Evolutionary conservation across 306 rosid genomes (phyloP).

Genomic region (Cicer chorassanicum): DNA sequence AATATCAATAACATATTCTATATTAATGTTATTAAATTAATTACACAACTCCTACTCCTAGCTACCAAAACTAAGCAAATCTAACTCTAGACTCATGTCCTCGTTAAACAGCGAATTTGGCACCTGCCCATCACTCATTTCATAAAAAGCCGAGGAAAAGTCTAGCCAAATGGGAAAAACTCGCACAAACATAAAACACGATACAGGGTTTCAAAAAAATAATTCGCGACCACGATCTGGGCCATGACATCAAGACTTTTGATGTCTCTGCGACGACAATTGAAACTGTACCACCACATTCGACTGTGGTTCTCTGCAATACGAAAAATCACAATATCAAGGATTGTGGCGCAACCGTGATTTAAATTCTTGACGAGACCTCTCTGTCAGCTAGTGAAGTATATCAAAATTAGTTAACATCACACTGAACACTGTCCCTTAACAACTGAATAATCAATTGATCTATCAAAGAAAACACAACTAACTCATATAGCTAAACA

Average conservation of each 20-base stretch:
- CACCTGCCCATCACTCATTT: slow-evolving; percentile 12
- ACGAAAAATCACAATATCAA: background rate
- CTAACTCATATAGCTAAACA: slow-evolving; percentile 7
- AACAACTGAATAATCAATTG: slow-evolving; percentile 20
- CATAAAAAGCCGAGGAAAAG: slow-evolving; percentile 5
- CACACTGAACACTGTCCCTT: slow-evolving; percentile 4
- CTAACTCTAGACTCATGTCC: background rate
- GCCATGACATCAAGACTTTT: background rate
- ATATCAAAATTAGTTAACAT: slow-evolving; percentile 20
- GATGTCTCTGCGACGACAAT: background rate
- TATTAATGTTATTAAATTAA: background rate
- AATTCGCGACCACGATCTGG: background rate
- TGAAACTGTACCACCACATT: background rate
- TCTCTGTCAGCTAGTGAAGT: background rate
- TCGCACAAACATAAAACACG: slow-evolving; percentile 4
- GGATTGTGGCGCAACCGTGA: background rate
- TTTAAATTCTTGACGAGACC: background rate
- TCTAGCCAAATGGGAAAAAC: background rate
- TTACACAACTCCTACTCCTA: slow-evolving; percentile 1
- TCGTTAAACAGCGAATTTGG: background rate
- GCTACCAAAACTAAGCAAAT: slow-evolving; percentile 25
- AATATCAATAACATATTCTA: slow-evolving; percentile 2
- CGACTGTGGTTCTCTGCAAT: background rate
- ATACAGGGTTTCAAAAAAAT: background rate
- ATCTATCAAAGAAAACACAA: slow-evolving; percentile 18